Percentiles rank a stretch among this genome's conserved stretches.
Evolutionary conservation across 805 yeast species (phyloP).

Genomic region (Saitoella complicata): DNA sequence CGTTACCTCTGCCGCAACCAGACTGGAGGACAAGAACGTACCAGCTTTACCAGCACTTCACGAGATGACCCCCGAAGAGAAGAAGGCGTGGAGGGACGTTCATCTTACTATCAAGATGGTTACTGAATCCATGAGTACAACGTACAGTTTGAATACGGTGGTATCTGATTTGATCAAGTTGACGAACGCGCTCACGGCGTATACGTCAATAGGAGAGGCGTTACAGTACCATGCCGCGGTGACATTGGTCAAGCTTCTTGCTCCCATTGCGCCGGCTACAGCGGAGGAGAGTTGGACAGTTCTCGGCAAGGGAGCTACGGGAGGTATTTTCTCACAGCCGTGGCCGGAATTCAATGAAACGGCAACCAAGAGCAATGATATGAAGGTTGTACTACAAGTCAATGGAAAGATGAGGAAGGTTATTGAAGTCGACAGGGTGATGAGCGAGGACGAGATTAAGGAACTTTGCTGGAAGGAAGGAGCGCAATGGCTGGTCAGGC

Average conservation of each 20-base stretch:
- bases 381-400: too few species aligned
- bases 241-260: slow-evolving; percentile 42
- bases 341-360: too few species aligned
- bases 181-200: slow-evolving; percentile 37
- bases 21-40: neutral
- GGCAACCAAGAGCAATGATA: too few species aligned
- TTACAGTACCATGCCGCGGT: slow-evolving; percentile 30
- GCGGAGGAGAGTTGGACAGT: slow-evolving; percentile 71
- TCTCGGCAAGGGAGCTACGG: slow-evolving; percentile 12
- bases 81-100: slow-evolving; percentile 39
- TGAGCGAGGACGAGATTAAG: too few species aligned
- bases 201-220: slow-evolving; percentile 9
- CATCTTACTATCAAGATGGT: slow-evolving; percentile 34
- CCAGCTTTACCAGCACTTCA: slow-evolving; percentile 1
- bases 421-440: too few species aligned
- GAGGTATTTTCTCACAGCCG: too few species aligned
- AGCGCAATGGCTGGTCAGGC: too few species aligned
- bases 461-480: too few species aligned
- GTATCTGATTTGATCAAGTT: slow-evolving; percentile 82
- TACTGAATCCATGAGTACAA: slow-evolving; percentile 40
- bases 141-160: slow-evolving; percentile 62
- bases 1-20: slow-evolving; percentile 1
- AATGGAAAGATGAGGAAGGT: too few species aligned
- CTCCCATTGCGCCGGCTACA: slow-evolving; percentile 70
- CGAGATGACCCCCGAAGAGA: slow-evolving; percentile 29